phyloP scores from a whole-genome alignment of 2,329 filamentous ascomycete species.

The Xylariaceae sp. region DNA sequence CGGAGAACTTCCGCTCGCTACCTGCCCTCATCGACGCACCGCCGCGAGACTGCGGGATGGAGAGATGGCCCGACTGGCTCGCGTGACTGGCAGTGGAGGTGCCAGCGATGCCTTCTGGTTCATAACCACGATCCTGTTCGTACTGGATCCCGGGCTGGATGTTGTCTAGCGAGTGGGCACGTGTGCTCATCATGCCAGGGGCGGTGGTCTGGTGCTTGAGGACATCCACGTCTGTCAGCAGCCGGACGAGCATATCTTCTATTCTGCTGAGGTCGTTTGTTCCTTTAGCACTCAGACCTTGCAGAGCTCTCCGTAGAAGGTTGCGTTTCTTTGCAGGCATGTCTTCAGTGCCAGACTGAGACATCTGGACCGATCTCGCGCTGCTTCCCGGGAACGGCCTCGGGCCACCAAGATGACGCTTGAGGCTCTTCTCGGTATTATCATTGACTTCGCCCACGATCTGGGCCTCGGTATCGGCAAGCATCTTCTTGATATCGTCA shows the following conservation, averaged over 20 bases:
- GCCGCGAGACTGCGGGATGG: conserved; percentile 50
- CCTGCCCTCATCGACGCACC: conserved; percentile 38
- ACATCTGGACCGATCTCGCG: conserved; percentile 56
- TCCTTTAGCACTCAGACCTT: conserved; percentile 82
- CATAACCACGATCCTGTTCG: conserved; percentile 69
- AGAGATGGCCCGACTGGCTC: conserved; percentile 71
- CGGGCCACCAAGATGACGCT: conserved; percentile 78
- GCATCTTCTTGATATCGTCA: conserved; percentile 88
- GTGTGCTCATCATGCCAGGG: conserved; percentile 39
- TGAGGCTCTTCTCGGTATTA: conserved; percentile 78
- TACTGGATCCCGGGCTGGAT: conserved; percentile 57
- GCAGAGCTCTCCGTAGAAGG: conserved; percentile 89
- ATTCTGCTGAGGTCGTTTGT: conserved; percentile 83
- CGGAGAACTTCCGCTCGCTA: conserved; percentile 56
- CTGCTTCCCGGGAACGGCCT: conserved; percentile 69
- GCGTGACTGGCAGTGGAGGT: conserved; percentile 67
- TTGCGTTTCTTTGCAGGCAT: conserved; percentile 76
- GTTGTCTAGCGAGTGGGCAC: conserved; percentile 62
- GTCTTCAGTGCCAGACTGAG: conserved; percentile 54
- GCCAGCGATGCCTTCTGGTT: conserved; percentile 74
- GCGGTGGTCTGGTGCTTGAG: conserved; percentile 58
- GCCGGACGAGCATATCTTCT: conserved; percentile 84
- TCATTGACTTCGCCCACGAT: conserved; percentile 84
- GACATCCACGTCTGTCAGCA: conserved; percentile 86
- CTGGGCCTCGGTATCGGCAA: conserved; percentile 82